A percentile compares a stretch with the other conserved stretches of the same genome.
phyloP scores from a whole-genome alignment of 305 asterid genomes.

The Striga hermonthica region DNA sequence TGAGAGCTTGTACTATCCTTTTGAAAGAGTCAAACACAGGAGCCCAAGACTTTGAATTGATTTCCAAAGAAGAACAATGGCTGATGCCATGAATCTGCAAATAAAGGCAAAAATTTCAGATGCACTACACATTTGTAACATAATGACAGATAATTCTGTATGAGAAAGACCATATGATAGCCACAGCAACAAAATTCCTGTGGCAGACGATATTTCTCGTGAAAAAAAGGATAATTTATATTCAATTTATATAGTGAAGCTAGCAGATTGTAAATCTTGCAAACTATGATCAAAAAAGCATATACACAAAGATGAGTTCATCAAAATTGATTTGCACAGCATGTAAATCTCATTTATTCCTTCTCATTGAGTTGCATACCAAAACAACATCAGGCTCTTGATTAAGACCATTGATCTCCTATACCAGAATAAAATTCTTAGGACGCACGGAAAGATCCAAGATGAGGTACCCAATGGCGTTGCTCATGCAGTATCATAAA shows the following conservation, averaged over 20 bases:
- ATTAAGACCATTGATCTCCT: slow-evolving; percentile 2
- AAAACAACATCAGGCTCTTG: slow-evolving; percentile 6
- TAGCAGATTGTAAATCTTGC: slow-evolving; percentile 11
- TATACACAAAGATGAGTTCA: background rate
- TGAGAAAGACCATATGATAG: background rate
- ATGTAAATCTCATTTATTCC: slow-evolving; percentile 5
- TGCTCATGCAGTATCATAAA: background rate
- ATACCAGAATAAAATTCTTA: background rate
- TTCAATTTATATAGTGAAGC: slow-evolving; percentile 7
- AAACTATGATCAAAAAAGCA: slow-evolving; percentile 1
- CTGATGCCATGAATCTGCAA: slow-evolving; percentile 59
- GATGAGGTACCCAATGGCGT: background rate
- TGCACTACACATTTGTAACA: slow-evolving; percentile 15
- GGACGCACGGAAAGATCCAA: background rate
- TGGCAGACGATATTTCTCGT: background rate
- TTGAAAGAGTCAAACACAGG: slow-evolving; percentile 50
- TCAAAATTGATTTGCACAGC: background rate
- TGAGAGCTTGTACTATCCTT: slow-evolving; percentile 45
- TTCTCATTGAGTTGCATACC: background rate
- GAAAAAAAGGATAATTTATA: background rate
- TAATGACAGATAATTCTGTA: slow-evolving; percentile 8
- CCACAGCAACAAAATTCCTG: slow-evolving; percentile 3
- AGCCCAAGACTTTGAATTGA: slow-evolving; percentile 57
- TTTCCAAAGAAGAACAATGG: slow-evolving; percentile 42
- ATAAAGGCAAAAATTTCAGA: slow-evolving; percentile 25